A percentile compares a stretch with the other conserved stretches of the same genome.
Evolutionary conservation across 257 asterid genomes (phyloP).

Genomic region (Lavandula angustifolia): DNA sequence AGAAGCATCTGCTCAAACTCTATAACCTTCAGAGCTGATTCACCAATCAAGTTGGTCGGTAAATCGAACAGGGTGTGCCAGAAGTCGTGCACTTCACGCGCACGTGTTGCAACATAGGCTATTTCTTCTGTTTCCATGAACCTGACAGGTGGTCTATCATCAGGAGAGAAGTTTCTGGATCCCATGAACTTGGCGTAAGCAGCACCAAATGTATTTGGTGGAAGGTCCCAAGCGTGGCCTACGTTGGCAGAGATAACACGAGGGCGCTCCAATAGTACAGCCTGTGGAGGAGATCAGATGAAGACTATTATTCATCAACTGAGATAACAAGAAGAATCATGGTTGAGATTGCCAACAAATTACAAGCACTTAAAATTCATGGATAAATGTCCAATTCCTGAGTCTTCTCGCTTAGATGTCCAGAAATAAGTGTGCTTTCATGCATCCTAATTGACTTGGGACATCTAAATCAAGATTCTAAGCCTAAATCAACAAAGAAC

Average conservation of each 20-base stretch:
- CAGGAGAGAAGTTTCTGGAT: constrained; percentile 89
- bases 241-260: constrained; percentile 83
- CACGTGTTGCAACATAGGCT: constrained; percentile 91
- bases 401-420: background rate
- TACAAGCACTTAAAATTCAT: background rate
- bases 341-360: background rate
- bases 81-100: constrained; percentile 96
- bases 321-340: background rate
- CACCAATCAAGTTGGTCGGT: constrained; percentile 92
- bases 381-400: background rate
- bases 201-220: constrained; percentile 87
- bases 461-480: constrained; percentile 1
- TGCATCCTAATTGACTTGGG: background rate
- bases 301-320: background rate
- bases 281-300: constrained; percentile 40
- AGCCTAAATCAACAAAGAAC: background rate
- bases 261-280: constrained; percentile 72
- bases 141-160: constrained; percentile 93
- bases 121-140: constrained; percentile 93
- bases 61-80: constrained; percentile 94
- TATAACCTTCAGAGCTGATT: constrained; percentile 82
- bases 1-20: constrained; percentile 96
- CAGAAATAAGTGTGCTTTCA: background rate
- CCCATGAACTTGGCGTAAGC: constrained; percentile 98
- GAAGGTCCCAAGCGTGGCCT: constrained; percentile 94